Evolutionary conservation across 2,329 filamentous ascomycete genomes (phyloP).

Genomic region (Cercospora sesami): DNA sequence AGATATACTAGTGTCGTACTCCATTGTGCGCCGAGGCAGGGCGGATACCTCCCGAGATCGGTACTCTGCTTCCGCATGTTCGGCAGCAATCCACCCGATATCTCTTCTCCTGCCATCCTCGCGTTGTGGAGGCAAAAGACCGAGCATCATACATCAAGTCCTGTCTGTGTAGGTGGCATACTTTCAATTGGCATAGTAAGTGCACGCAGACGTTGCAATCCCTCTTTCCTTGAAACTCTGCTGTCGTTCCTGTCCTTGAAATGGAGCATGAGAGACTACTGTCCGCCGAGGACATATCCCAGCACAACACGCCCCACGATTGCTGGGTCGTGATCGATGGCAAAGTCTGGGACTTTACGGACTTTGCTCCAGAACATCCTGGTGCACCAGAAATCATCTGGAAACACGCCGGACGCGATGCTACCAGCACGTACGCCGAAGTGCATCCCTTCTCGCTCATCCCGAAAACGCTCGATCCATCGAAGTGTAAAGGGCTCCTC

Average conservation of each 20-base stretch:
- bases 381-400: constrained; percentile 58
- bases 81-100: background rate
- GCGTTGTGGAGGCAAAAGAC: background rate
- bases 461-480: constrained; percentile 45
- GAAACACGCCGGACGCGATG: constrained; percentile 56
- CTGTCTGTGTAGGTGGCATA: background rate
- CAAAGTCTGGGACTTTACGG: constrained; percentile 66
- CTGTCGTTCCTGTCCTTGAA: background rate
- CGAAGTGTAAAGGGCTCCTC: constrained; percentile 42
- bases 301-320: constrained; percentile 35
- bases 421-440: constrained; percentile 54
- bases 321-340: constrained; percentile 69
- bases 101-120: background rate
- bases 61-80: background rate
- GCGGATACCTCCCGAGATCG: background rate
- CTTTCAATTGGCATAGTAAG: background rate
- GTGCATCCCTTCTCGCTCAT: constrained; percentile 52
- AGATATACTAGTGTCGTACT: background rate
- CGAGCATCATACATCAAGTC: background rate
- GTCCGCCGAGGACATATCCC: constrained; percentile 33
- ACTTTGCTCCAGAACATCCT: constrained; percentile 64
- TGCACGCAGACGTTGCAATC: background rate
- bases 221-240: background rate
- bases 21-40: background rate
- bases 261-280: constrained; percentile 26